These are phyloP conservation scores for Yamadazyma diddensiae DNA, from an alignment of 1,139 yeast species.

Conservation along the genomic window DNA sequence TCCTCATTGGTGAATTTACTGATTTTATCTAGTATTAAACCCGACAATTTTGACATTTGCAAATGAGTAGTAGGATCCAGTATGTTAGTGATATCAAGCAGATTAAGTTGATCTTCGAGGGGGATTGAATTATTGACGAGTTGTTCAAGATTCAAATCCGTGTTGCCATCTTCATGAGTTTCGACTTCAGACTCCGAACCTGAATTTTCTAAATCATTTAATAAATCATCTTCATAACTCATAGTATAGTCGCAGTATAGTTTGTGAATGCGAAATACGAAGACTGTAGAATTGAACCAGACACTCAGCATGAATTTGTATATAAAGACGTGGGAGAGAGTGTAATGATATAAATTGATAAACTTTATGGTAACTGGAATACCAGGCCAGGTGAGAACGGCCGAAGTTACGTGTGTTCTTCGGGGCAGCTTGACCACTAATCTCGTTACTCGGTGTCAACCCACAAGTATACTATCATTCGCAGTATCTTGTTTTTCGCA, in stretches of 20 bases:
- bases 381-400: too few relatives aligned
- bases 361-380: too few relatives aligned
- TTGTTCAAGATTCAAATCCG: slow-evolving; percentile 8
- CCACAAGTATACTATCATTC: too few relatives aligned
- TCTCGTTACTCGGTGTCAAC: too few relatives aligned
- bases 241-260: slow-evolving; percentile 6
- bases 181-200: slow-evolving; percentile 9
- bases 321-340: too few relatives aligned
- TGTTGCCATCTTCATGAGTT: too few relatives aligned
- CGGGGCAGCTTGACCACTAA: too few relatives aligned
- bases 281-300: too few relatives aligned
- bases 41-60: slow-evolving; percentile 24
- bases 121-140: slow-evolving; percentile 10
- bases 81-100: slow-evolving; percentile 17
- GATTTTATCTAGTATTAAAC: slow-evolving; percentile 23
- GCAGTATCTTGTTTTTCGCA: slow-evolving; percentile 1
- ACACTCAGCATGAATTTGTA: too few relatives aligned
- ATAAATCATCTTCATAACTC: slow-evolving; percentile 33
- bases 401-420: too few relatives aligned
- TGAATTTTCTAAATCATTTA: slow-evolving; percentile 34
- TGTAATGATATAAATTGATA: too few relatives aligned
- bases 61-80: slow-evolving; percentile 21
- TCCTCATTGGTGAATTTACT: slow-evolving; percentile 21
- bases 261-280: too few relatives aligned
- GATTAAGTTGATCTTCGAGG: slow-evolving; percentile 10